Evolutionary conservation across 1,139 yeast genomes (phyloP), one percentile per base, ranked within the genome.

Genomic region (Protomyces pachydermus): DNA sequence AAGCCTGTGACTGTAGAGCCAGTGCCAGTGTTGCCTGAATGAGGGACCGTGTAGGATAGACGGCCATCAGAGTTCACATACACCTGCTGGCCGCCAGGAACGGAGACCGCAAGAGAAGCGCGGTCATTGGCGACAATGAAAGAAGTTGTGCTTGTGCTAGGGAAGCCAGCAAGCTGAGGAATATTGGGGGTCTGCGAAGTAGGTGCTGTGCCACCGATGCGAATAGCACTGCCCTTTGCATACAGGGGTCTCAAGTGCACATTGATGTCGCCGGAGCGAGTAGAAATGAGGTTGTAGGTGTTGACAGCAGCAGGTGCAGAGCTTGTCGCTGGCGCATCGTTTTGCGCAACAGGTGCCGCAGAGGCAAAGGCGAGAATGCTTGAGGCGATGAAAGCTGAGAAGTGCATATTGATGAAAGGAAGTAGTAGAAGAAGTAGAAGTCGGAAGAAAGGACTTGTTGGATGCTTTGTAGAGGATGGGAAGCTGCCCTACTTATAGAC

Each of bases 11-110:
- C 9, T 4, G 28, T 28, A 2, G 61, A 51, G 20, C 55, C 61
- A 3, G 55, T n/a, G 25, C 55, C 55, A 34, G 45, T 20, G 14
- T 32, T 28, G 23, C 48, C 61, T 18, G 61, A 57, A 55, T 57
- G 61, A 5, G 61, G 38, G 16, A 28, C 42, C 23, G 61, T 57
- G 61, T 35, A 57, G 18, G 48, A 45, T 14, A 57, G 54, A 25
- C 18, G 20, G 12, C 61, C 61, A n/a, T 48, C 55, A 18, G 61
- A 32, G 54, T 23, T 23, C 16, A 57, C 61, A 39, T 50, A 57
- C 3, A 57, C 37, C 51, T 48, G 55, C 50, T 57, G 61, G 9
- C 61, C 61, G 34, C 61, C 61, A 3, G 61, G 61, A 12, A 16
- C 54, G 10, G 50, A 51, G 20, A 57, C 61, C 16, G 23, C 53